Conservation (phyloP, 768 basidiomycete genomes). For the Kwoniella botswanensis region DNA sequence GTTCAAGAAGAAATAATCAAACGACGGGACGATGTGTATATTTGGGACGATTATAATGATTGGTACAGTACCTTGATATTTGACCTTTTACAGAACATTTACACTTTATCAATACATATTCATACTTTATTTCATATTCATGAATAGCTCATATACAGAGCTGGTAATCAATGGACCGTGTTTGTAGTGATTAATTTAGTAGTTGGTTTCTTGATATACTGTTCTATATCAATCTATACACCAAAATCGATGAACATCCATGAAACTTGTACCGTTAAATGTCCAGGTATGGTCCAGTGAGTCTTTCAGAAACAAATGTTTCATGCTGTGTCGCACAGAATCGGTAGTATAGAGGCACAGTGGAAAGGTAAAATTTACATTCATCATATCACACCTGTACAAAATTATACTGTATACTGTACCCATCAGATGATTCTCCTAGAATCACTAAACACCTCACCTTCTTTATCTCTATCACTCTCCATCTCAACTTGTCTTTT, state of each 20-base stretch:
- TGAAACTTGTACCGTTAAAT: neutral
- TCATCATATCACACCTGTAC: neutral
- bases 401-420: neutral
- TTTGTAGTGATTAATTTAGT: neutral
- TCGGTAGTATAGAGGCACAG: no score
- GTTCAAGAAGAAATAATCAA: neutral
- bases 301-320: no score
- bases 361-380: neutral
- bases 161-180: neutral
- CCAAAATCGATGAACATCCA: neutral
- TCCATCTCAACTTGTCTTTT: neutral
- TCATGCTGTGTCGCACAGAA: neutral
- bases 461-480: neutral
- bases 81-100: neutral
- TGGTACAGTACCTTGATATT: neutral
- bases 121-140: neutral
- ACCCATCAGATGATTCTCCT: neutral
- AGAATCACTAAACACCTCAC: constrained; percentile 1
- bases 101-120: neutral
- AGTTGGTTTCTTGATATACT: neutral
- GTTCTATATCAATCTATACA: neutral
- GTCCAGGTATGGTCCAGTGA: no score
- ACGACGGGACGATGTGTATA: no score
- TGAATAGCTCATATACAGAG: neutral
- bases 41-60: neutral